Evolutionary conservation across 73 alveolate species (phyloP).

Genomic region (Breviolum minutum): DNA sequence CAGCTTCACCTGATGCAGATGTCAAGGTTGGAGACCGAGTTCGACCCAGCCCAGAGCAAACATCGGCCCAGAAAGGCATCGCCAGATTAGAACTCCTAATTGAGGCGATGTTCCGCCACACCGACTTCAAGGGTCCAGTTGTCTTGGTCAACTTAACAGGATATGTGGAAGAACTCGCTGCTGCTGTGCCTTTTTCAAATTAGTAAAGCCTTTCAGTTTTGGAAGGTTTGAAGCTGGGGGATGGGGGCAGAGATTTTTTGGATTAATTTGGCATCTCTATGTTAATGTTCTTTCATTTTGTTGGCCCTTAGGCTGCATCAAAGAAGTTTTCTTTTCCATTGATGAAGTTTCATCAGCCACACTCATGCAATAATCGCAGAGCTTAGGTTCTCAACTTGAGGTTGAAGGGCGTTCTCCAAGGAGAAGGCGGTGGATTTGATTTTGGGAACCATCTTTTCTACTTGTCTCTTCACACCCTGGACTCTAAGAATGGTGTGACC

Average conservation of each 20-base stretch:
- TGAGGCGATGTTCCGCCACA: background rate
- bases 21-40: background rate
- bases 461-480: background rate
- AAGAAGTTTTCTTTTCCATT: too few relatives aligned
- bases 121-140: background rate
- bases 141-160: constrained; percentile 18
- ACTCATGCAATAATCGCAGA: too few relatives aligned
- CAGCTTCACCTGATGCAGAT: background rate
- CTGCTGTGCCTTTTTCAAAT: background rate
- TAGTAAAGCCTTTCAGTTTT: too few relatives aligned
- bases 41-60: constrained; percentile 24
- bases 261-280: background rate
- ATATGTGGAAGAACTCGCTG: constrained; percentile 13
- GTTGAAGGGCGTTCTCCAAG: background rate
- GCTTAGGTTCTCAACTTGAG: background rate
- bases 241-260: background rate
- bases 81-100: background rate
- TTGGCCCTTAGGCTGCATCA: background rate
- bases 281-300: background rate
- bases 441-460: background rate
- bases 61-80: constrained; percentile 19
- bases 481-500: background rate
- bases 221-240: background rate
- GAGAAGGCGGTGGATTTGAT: background rate
- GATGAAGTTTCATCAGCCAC: too few relatives aligned